phyloP scores from a whole-genome alignment of 2,329 filamentous ascomycete species.

The Colletotrichum simmondsii region DNA sequence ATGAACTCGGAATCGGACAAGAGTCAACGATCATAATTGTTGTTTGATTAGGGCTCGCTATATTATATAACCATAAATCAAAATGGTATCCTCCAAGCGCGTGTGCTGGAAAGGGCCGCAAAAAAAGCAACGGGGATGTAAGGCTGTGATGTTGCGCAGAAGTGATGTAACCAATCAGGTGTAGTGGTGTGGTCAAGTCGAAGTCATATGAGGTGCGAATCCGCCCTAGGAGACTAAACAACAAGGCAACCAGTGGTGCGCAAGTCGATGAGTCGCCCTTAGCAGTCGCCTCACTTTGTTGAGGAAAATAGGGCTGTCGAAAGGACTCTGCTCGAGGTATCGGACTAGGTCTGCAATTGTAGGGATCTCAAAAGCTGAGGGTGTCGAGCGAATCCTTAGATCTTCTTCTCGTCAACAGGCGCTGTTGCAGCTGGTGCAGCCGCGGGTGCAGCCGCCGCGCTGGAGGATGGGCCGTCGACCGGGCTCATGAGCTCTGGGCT shows the following conservation, averaged over 20 bases:
- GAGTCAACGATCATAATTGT: background rate
- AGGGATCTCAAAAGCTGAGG: background rate
- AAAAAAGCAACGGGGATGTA: constrained; percentile 1
- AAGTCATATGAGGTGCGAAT: constrained; percentile 7
- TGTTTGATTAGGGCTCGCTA: constrained; percentile 13
- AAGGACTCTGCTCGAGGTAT: background rate
- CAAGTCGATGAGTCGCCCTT: background rate
- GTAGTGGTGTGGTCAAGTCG: background rate
- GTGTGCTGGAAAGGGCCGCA: background rate
- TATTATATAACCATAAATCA: constrained; percentile 13
- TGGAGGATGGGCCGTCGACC: constrained; percentile 21
- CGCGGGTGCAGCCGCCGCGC: constrained; percentile 8
- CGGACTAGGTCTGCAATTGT: constrained; percentile 1
- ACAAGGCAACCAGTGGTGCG: constrained; percentile 21
- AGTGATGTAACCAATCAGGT: constrained; percentile 6
- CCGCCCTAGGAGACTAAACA: constrained; percentile 7
- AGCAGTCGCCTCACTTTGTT: constrained; percentile 23
- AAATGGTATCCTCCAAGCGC: constrained; percentile 29
- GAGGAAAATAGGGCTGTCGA: constrained; percentile 6
- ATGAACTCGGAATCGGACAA: background rate
- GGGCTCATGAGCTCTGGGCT: constrained; percentile 30
- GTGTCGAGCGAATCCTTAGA: background rate
- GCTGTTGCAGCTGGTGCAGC: constrained; percentile 13
- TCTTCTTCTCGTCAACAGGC: constrained; percentile 27
- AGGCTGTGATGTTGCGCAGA: constrained; percentile 15